Evolutionary conservation across 371 early-diverging fungal genomes (phyloP), one percentile per base, ranked within the genome.

Genomic region (Syncephalis plumigaleata): DNA sequence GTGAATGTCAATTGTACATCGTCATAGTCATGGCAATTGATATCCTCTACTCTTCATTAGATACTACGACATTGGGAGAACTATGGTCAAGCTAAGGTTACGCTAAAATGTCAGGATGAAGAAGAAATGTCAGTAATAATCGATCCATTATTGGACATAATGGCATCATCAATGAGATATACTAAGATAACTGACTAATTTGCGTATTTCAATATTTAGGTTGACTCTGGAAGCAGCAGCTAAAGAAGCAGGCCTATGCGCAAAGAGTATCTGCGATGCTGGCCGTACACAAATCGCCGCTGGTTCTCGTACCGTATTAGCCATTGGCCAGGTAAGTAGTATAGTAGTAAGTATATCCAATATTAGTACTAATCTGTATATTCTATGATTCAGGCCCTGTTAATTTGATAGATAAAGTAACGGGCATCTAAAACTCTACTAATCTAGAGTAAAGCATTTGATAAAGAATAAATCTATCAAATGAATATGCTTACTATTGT

Each of bases 231-330:
- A 87, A 58, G 67, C 67, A 1, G 56, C 66, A 49, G 97, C 97
- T 0, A 63, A 60, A 36, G 60, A 65, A 17, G 43, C 68, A 20
- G 84, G 84, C 15, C 60, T 96, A 42, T 75, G 81, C 20, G 84
- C 91, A 15, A 69, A 79, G 51, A 75, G 71, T 46, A 90, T 97
- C 45, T 68, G 70, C 31, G 98, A 98, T 66, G 98, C 98, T 16
- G 98, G 99, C 22, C 67, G 91, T 39, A 99, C 99, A 38, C 99
- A 98, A 64, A 91, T 98, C 51, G 90, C 85, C 7, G 79, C 95
- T 21, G 93, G 93, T 17, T 86, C 96, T 16, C 67, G 81, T 26
- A 98, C 99, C 0, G 98, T 98, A 3, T 65, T 94, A 25, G 96
- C 90, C 9, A 79, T 98, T 53, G 99, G 98, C 98, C 98, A 37